Evolutionary conservation across 2,329 filamentous ascomycete species (phyloP).

Genomic region (Claviceps citrina): DNA sequence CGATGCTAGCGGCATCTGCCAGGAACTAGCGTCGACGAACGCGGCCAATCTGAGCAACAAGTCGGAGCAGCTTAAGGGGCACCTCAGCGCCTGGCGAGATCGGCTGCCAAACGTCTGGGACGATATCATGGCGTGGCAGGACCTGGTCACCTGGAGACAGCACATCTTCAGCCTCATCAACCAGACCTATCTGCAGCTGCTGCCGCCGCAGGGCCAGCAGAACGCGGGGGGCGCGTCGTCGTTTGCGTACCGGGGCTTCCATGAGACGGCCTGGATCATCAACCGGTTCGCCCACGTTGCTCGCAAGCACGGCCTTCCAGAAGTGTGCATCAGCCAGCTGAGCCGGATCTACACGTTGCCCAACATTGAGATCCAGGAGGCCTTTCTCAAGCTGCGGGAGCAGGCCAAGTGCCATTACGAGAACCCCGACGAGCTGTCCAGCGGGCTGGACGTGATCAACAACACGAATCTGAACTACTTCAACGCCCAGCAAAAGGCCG

Average conservation of each 20-base stretch:
- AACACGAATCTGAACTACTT: slow-evolving; percentile 99
- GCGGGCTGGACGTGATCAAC: slow-evolving; percentile 93
- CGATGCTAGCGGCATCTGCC: slow-evolving; percentile 91
- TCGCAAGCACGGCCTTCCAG: slow-evolving; percentile 87
- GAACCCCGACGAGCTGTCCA: slow-evolving; percentile 81
- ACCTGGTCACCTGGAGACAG: slow-evolving; percentile 97
- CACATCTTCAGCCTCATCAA: slow-evolving; percentile 99
- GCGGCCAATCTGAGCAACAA: slow-evolving; percentile 79
- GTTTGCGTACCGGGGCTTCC: slow-evolving; percentile 91
- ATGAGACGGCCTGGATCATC: slow-evolving; percentile 99
- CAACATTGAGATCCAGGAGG: slow-evolving; percentile 98
- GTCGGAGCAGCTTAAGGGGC: slow-evolving; percentile 84
- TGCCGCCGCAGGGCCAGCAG: slow-evolving; percentile 59
- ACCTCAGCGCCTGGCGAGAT: slow-evolving; percentile 90
- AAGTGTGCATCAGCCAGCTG: slow-evolving; percentile 93
- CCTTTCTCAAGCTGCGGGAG: slow-evolving; percentile 94
- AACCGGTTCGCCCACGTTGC: slow-evolving; percentile 97
- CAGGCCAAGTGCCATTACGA: slow-evolving; percentile 98
- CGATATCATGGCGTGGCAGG: slow-evolving; percentile 98
- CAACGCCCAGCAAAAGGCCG: slow-evolving; percentile 85
- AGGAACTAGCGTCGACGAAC: slow-evolving; percentile 74
- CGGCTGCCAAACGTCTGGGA: slow-evolving; percentile 96
- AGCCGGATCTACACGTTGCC: slow-evolving; percentile 96
- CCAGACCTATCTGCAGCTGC: slow-evolving; percentile 70
- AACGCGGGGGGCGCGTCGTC: slow-evolving; percentile 72